Conservation (phyloP, 208 protist genomes). For the Porcisia deanei region DNA sequence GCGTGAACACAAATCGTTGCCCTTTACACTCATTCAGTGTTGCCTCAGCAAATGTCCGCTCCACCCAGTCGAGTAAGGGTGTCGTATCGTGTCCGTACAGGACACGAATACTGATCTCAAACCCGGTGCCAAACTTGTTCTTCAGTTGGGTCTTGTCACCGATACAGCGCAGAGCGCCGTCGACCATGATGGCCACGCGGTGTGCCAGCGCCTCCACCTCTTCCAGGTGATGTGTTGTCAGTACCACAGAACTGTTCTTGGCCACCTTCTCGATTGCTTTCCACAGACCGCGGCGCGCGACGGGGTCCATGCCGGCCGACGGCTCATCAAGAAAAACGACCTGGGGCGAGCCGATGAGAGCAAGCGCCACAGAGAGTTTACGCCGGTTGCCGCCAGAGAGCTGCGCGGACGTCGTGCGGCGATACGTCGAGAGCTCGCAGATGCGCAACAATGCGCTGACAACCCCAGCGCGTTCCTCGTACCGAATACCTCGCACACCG, state of each 20-base stretch:
- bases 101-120: conserved; percentile 51
- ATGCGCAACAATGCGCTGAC: conserved; percentile 34
- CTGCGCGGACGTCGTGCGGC: conserved; percentile 24
- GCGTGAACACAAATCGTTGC: conserved; percentile 46
- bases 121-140: conserved; percentile 65
- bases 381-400: conserved; percentile 74
- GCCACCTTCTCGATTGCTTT: conserved; percentile 58
- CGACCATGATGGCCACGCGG: conserved; percentile 79
- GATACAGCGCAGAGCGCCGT: conserved; percentile 79
- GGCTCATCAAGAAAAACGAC: conserved; percentile 77
- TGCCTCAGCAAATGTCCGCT: conserved; percentile 32
- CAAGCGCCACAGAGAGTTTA: conserved; percentile 61
- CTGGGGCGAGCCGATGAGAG: too few species aligned
- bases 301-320: conserved; percentile 69
- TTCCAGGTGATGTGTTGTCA: conserved; percentile 95
- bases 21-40: conserved; percentile 42
- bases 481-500: conserved; percentile 38
- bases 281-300: conserved; percentile 64
- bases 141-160: conserved; percentile 84
- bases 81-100: conserved; percentile 19
- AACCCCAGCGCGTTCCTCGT: conserved; percentile 24
- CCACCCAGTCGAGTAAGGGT: conserved; percentile 42
- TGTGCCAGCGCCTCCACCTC: conserved; percentile 90
- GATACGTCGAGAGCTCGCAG: conserved; percentile 33
- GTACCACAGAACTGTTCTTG: conserved; percentile 64